These are phyloP conservation scores for Wickerhamomyces mucosus DNA, from an alignment of 805 yeast genomes.

Conservation along the genomic window DNA sequence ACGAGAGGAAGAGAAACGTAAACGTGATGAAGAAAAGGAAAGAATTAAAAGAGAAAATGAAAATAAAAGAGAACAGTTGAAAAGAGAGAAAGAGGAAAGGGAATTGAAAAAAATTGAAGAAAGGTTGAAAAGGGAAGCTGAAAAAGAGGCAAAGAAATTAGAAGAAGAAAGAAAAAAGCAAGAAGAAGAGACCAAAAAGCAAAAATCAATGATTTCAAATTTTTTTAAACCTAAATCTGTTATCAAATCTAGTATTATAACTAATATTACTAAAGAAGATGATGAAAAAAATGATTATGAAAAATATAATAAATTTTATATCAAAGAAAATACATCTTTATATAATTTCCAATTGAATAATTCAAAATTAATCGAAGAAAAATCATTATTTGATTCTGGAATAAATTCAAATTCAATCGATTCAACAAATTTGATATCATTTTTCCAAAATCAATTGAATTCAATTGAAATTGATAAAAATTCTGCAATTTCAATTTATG, in stretches of 20 bases:
- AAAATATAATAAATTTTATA: not conserved
- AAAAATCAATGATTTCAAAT: not conserved
- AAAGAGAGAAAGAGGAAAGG: not conserved
- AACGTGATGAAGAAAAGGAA: not conserved
- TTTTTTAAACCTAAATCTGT: not conserved
- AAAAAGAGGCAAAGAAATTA: not conserved
- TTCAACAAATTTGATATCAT: too few species aligned
- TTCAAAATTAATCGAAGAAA: too few species aligned
- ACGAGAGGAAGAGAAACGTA: not conserved
- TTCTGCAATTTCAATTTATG: too few species aligned
- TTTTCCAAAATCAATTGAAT: too few species aligned
- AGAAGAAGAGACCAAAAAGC: conserved; percentile 1
- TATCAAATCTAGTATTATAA: not conserved
- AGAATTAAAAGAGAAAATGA: not conserved
- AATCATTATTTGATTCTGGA: too few species aligned
- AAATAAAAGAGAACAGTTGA: not conserved
- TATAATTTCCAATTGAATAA: too few species aligned
- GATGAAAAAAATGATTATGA: not conserved
- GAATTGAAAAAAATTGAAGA: not conserved
- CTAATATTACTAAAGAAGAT: not conserved
- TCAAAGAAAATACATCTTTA: not conserved
- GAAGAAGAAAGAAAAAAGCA: not conserved
- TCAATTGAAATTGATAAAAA: too few species aligned
- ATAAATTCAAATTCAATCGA: too few species aligned
- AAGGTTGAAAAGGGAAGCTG: not conserved